Conservation (phyloP, 1,284 basidiomycete genomes). For the Puccinia triticina region DNA sequence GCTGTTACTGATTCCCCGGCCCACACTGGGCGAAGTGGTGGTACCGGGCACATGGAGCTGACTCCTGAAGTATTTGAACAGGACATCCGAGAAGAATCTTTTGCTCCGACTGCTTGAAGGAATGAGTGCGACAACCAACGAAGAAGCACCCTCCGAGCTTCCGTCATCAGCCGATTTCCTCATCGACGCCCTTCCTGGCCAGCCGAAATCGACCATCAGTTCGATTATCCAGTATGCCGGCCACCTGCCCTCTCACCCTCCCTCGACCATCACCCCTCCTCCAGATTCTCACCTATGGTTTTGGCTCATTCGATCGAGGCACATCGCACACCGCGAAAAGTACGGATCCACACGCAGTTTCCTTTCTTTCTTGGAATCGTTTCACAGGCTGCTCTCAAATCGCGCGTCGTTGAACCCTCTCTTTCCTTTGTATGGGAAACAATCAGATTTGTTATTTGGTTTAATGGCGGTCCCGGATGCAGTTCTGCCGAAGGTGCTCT, state of each 20-base stretch:
- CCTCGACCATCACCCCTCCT: slow-evolving; percentile 36
- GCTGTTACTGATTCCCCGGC: no score
- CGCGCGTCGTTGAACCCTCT: not conserved
- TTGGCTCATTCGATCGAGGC: slow-evolving; percentile 64
- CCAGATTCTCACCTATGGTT: slow-evolving; percentile 52
- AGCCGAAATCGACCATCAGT: not conserved
- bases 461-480: slow-evolving; percentile 77
- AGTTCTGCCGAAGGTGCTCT: slow-evolving; percentile 94
- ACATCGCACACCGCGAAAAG: slow-evolving; percentile 91
- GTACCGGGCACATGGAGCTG: not conserved
- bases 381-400: slow-evolving; percentile 62
- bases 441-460: slow-evolving; percentile 42
- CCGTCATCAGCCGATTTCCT: slow-evolving; percentile 36
- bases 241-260: slow-evolving; percentile 56
- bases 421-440: not conserved
- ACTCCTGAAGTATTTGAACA: not conserved
- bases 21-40: no score
- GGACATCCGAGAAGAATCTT: not conserved
- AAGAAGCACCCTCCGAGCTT: slow-evolving; percentile 1
- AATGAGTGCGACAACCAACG: slow-evolving; percentile 6
- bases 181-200: slow-evolving; percentile 25
- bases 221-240: slow-evolving; percentile 55
- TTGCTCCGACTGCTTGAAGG: not conserved
- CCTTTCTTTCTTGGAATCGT: slow-evolving; percentile 77
- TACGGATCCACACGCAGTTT: slow-evolving; percentile 66